Evolutionary conservation across 108 stramenopile genomes (phyloP), one percentile per base, ranked within the genome.

Genomic region (Mayamaea pseudoterrestris): DNA sequence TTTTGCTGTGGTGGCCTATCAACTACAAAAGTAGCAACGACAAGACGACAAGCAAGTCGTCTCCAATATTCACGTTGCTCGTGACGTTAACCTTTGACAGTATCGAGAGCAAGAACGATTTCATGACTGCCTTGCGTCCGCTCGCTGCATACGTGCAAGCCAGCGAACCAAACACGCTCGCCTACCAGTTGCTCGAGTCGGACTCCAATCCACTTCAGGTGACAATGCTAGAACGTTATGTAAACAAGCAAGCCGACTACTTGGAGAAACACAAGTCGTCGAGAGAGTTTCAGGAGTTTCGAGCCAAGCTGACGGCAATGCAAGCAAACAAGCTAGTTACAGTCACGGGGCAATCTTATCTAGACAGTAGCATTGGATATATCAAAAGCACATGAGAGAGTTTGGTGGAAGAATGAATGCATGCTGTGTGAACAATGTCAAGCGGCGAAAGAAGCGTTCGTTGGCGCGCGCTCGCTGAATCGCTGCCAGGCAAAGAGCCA

Each of bases 161-260:
- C 3, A 5, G 29, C 25, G 69, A 71, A 42, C 58, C 63, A 11
- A 24, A 36, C 2, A 83, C 81, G 1, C 42, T 79, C 13, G 66
- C 72, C 1, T 83, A 78, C 50, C 65, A 78, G 58, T 65, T 74
- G 17, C 53, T 75, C 3, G 34, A 58, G 17, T 70, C 68, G n/a
- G 74, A 83, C 35, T 63, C 67, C 34, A 58, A 78, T 46, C 67
- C 66, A 11, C 57, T 77, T n/a, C 40, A 46, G 44, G 68, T 76
- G 5, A 12, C 73, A 27, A 16, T 83, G 12, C 13, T 78, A 30
- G 81, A 83, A 39, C 70, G 81, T 26, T 83, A 83, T 44, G 30
- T 35, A n/a, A 69, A 78, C 53, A 83, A 83, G 48, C 69, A 76
- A 3, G 18, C 63, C 18, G 74, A 68, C 1, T 83, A 65, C 55